phyloP scores from a whole-genome alignment of 169 alveolate species.

The Pseudocohnilembus persalinus region DNA sequence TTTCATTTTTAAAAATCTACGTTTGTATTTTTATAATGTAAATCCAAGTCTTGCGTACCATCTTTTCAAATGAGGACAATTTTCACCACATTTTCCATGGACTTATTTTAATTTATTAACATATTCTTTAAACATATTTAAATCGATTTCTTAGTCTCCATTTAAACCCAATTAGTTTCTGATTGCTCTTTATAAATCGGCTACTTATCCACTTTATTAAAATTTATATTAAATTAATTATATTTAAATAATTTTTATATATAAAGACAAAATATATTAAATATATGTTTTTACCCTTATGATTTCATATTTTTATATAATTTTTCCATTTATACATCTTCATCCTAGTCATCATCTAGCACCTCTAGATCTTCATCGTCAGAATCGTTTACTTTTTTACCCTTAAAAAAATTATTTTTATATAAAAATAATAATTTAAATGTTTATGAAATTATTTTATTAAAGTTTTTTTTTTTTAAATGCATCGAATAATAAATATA shows the following conservation, averaged over 20 bases:
- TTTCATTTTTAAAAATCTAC: slow-evolving; percentile 48
- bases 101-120: slow-evolving; percentile 37
- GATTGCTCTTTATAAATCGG: slow-evolving; percentile 34
- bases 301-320: slow-evolving; percentile 30
- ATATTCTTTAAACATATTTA: slow-evolving; percentile 42
- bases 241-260: too few relatives aligned
- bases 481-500: slow-evolving; percentile 3
- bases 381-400: slow-evolving; percentile 19
- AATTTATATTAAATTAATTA: too few relatives aligned
- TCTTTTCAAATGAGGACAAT: slow-evolving; percentile 48
- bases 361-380: slow-evolving; percentile 39
- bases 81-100: slow-evolving; percentile 47
- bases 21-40: slow-evolving; percentile 33
- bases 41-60: slow-evolving; percentile 45
- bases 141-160: slow-evolving; percentile 35
- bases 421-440: too few relatives aligned
- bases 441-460: neutral
- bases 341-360: slow-evolving; percentile 36
- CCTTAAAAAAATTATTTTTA: neutral
- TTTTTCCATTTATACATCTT: slow-evolving; percentile 29
- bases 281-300: neutral
- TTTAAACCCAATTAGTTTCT: slow-evolving; percentile 43
- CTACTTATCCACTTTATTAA: slow-evolving; percentile 10
- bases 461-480: neutral
- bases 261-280: too few relatives aligned